Conservation (phyloP, 495 filamentous ascomycete species). For the Acidomyces sp. region DNA sequence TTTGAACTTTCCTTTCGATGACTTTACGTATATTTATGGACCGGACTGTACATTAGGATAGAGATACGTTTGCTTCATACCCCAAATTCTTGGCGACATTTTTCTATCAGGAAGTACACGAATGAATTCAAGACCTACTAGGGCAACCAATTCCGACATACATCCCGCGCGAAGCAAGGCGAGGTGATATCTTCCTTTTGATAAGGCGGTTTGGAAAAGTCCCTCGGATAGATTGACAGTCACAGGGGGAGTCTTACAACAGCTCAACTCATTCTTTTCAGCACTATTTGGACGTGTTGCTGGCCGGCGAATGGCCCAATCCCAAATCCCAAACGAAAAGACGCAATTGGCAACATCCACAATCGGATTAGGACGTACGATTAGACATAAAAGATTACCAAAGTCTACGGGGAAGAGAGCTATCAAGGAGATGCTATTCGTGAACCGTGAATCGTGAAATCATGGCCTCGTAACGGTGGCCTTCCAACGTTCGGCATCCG, state of each 20-base stretch:
- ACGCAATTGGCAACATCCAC: neutral
- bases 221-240: neutral
- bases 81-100: too few species aligned
- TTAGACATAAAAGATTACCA: neutral
- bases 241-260: neutral
- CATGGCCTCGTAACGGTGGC: neutral
- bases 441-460: neutral
- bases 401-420: neutral
- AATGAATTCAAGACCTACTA: too few species aligned
- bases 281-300: neutral
- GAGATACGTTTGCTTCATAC: too few species aligned
- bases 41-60: too few species aligned
- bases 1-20: neutral
- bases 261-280: neutral
- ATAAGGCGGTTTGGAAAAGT: neutral
- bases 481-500: neutral
- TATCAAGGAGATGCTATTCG: neutral
- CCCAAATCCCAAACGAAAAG: neutral
- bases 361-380: too few species aligned
- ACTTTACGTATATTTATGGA: neutral
- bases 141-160: too few species aligned
- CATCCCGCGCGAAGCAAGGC: too few species aligned
- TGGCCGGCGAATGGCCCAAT: neutral
- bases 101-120: too few species aligned
- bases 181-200: too few species aligned